Base-by-base conservation (phyloP, 164 flowering plant genomes). In the Akebia trifoliata region DNA sequence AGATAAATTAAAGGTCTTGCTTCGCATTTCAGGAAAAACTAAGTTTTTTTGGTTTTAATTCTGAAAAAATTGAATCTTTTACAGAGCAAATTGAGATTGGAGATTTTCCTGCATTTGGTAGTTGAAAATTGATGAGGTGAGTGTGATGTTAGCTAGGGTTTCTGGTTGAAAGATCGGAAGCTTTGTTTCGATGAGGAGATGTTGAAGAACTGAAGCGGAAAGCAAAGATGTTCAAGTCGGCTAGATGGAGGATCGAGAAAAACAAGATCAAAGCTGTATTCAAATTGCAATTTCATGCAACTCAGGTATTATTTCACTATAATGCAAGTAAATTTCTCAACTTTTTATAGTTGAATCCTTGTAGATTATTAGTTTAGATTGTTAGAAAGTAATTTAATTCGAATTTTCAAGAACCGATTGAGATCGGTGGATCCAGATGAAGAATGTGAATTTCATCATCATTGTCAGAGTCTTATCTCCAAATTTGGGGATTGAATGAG, bases 221-320 rank as follows among this genome's bases (percentile, higher is more conserved):
- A 28, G 69, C 4, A 62, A 82, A 66, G 67, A 87, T 87, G 97
- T 91, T 87, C 71, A 78, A 73, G 82, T 59, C 91, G 31, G 78
- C 78, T 63, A 70, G 83, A 80, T 87, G 97, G 97, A 84, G 91
- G 76, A 80, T 76, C 67, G 96, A 91, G 62, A 89, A 80, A 85
- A 81, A 72, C 86, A 91, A 73, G 81, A 66, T 81, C 83, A 88
- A 84, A 69, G 75, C 67, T 56, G 82, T 68, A 2, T 88, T 86
- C 80, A 88, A 74, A 57, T 69, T 91, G 69, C 96, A 88, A 80
- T 83, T 91, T 68, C 86, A 77, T 57, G 96, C 83, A 22, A 78
- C 92, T 69, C 84, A 88, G 91, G 97, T 91, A 52, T 17, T 37
- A 17, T 45, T 24, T 24, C 18, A 38, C 7, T 38, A 22, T 30